Evolutionary conservation across 768 basidiomycete species (phyloP).

Genomic region (Chalciporus piperatus): DNA sequence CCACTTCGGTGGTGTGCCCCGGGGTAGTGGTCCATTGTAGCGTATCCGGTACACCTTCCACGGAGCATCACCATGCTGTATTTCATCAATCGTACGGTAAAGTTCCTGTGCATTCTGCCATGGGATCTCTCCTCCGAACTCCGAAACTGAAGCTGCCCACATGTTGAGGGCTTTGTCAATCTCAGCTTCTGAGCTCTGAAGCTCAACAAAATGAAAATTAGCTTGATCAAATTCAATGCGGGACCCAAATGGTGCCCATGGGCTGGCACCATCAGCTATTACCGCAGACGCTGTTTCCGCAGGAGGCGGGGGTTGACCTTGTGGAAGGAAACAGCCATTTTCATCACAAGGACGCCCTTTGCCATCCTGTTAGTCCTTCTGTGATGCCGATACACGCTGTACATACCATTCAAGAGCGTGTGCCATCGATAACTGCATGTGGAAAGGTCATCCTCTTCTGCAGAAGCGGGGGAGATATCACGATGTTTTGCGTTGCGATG

Average conservation of each 20-base stretch:
- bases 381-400: too few relatives aligned
- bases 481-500: slow-evolving; percentile 1
- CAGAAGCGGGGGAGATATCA: background rate
- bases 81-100: slow-evolving; percentile 20
- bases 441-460: background rate
- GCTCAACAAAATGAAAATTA: slow-evolving; percentile 22
- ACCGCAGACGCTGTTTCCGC: background rate
- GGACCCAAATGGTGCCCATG: slow-evolving; percentile 28
- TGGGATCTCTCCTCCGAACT: slow-evolving; percentile 5
- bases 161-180: slow-evolving; percentile 24
- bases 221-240: slow-evolving; percentile 30
- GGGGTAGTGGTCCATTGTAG: too few relatives aligned
- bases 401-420: too few relatives aligned
- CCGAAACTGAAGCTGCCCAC: slow-evolving; percentile 20
- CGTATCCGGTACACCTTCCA: slow-evolving; percentile 14
- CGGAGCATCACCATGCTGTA: slow-evolving; percentile 18
- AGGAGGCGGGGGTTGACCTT: background rate
- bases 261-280: slow-evolving; percentile 5
- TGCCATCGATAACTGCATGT: too few relatives aligned
- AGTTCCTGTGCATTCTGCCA: background rate
- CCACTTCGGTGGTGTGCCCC: too few relatives aligned
- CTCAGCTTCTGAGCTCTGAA: slow-evolving; percentile 22
- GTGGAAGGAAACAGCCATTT: slow-evolving; percentile 2
- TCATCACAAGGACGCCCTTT: slow-evolving; percentile 7
- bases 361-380: too few relatives aligned